Evolutionary conservation across 2,329 filamentous ascomycete species (phyloP), one percentile per base, ranked within the genome.

Genomic region (Stachybotrys chartarum): DNA sequence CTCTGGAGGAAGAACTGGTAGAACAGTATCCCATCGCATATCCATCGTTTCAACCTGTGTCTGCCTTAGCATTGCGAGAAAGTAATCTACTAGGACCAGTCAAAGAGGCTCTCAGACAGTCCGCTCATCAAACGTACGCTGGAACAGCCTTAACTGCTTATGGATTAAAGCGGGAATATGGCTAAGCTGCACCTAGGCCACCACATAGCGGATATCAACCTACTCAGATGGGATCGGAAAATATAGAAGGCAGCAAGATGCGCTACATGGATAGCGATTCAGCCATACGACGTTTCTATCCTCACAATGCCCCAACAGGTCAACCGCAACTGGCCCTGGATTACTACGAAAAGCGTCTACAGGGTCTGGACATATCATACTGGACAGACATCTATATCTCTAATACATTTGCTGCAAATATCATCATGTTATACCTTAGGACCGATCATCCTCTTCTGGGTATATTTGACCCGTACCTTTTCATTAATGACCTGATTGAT

Each of bases 391-490:
- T 72, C 6, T 45, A 56, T 7, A 59, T 74, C 6, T 50, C 61
- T 0, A 61, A 67, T 50, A 61, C 68, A 6, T 56, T 68, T 12
- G 67, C 69, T 17, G 66, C 64, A 2, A 62, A 59, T 10, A 59
- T 63, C 31, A 68, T 74, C 17, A 73, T 70, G 2, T 54, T 73
- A 2, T 73, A 74, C 47, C 56, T 73, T 6, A 59, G 64, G 53
- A 73, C 70, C 1, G 72, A 75, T 14, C 69, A 74, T 53, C 70
- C 72, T 0, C 61, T 75, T 1, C 57, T 75, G 14, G 70, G 68
- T 1, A 54, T 64, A 0, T 75, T 75, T 53, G 64, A 73, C 30
- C 60, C 72, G 0, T 17, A 62, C 18, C 55, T 70, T 1, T 72
- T 75, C 51, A 56, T 75, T 32, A 50, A 57, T 6, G 70, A 75